Conservation (phyloP, 2,329 filamentous ascomycete genomes). For the Periglandula ipomoeae region DNA sequence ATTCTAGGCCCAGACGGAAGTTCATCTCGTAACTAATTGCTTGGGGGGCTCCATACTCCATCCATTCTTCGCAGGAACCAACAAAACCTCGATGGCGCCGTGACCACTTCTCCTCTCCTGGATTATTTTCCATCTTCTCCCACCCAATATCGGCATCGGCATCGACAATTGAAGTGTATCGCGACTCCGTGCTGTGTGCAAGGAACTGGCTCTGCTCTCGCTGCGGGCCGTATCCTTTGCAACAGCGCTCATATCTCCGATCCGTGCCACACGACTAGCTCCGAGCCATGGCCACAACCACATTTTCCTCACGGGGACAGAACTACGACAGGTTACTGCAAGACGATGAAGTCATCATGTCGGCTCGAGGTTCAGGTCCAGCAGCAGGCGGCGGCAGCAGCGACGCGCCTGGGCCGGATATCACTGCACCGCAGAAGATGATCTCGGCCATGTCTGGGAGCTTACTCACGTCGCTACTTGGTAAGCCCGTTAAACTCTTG, state of each 20-base stretch:
- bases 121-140: not conserved
- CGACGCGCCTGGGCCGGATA: constrained; percentile 44
- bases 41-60: too few relatives aligned
- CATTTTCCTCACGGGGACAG: constrained; percentile 13
- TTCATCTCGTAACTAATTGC: constrained; percentile 5
- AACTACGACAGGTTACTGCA: constrained; percentile 19
- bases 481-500: constrained; percentile 39
- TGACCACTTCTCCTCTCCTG: not conserved
- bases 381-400: constrained; percentile 9
- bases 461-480: constrained; percentile 77
- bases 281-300: constrained; percentile 5
- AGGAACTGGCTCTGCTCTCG: constrained; percentile 2
- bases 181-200: constrained; percentile 2
- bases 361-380: constrained; percentile 13
- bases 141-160: not conserved
- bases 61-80: too few relatives aligned
- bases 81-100: not conserved
- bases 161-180: not conserved
- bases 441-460: constrained; percentile 86
- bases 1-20: constrained; percentile 5
- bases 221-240: constrained; percentile 1
- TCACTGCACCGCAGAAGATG: constrained; percentile 87
- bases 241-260: not conserved
- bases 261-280: not conserved
- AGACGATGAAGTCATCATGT: constrained; percentile 20